Conservation (phyloP, 352 stramenopile genomes). For the Pythium scleroteichum region DNA sequence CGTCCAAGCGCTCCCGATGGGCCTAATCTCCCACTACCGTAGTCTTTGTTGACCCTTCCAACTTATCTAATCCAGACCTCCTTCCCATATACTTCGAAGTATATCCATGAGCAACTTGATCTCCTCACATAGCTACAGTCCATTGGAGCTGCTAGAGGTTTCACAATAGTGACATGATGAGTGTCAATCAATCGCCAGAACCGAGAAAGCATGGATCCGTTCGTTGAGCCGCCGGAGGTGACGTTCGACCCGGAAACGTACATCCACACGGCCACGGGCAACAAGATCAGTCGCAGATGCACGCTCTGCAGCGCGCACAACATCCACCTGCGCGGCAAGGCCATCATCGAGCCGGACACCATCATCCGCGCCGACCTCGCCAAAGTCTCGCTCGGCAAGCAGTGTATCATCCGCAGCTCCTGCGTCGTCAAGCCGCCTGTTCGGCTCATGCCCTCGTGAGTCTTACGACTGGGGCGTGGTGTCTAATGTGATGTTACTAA, state of each 20-base stretch:
- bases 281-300: constrained; percentile 46
- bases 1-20: constrained; percentile 54
- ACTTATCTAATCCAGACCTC: constrained; percentile 8
- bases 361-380: constrained; percentile 83
- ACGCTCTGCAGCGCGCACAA: constrained; percentile 43
- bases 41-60: not conserved
- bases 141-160: not conserved
- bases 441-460: constrained; percentile 61
- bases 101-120: no score
- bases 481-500: constrained; percentile 1
- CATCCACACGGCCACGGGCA: constrained; percentile 41
- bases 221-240: constrained; percentile 30
- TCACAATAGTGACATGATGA: not conserved
- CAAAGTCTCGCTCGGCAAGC: constrained; percentile 80
- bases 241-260: constrained; percentile 35
- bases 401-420: constrained; percentile 71
- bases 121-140: not conserved
- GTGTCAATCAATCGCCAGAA: not conserved
- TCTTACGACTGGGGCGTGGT: not conserved
- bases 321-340: constrained; percentile 75
- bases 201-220: constrained; percentile 31
- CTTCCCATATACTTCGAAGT: not conserved
- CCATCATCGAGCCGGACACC: constrained; percentile 68
- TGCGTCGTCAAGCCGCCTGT: constrained; percentile 77
- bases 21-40: not conserved